Conservation (phyloP, 345 rosid species). For the Murraya paniculata region DNA sequence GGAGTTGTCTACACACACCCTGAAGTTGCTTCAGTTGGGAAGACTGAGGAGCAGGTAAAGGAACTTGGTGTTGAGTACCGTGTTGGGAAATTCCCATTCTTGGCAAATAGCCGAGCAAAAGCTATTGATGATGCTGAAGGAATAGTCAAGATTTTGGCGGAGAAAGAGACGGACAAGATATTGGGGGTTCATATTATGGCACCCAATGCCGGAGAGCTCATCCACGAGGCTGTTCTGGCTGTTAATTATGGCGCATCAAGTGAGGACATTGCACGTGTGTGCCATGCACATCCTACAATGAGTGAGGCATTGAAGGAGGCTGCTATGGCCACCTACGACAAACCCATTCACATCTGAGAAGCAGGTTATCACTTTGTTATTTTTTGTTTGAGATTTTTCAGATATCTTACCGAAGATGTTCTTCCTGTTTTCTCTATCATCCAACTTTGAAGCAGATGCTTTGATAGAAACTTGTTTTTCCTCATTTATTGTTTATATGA, state of each 20-base stretch:
- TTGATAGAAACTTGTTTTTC: conserved; percentile 22
- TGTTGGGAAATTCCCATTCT: conserved; percentile 95
- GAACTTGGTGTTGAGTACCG: conserved; percentile 64
- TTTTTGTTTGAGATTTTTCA: conserved; percentile 19
- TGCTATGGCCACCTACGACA: conserved; percentile 98
- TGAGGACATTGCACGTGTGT: conserved; percentile 94
- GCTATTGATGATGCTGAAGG: conserved; percentile 96
- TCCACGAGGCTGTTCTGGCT: conserved; percentile 93
- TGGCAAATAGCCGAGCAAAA: conserved; percentile 99
- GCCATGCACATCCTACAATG: conserved; percentile 99
- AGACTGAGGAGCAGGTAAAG: conserved; percentile 98
- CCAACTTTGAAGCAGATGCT: conserved; percentile 19
- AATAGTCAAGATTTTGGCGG: conserved; percentile 85
- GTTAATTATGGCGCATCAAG: conserved; percentile 83
- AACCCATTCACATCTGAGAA: conserved; percentile 86
- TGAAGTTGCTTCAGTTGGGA: conserved; percentile 96
- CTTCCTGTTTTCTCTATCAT: conserved; percentile 18
- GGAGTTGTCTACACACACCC: conserved; percentile 99
- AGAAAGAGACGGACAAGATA: conserved; percentile 92
- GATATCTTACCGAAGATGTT: conserved; percentile 9
- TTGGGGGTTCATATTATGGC: conserved; percentile 96
- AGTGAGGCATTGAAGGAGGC: conserved; percentile 99
- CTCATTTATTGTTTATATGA: conserved; percentile 3
- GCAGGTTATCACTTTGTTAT: conserved; percentile 7
- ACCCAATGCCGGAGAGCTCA: conserved; percentile 94